Evolutionary conservation across 202 grass and related monocot species (phyloP).

Genomic region (Setaria viridis): DNA sequence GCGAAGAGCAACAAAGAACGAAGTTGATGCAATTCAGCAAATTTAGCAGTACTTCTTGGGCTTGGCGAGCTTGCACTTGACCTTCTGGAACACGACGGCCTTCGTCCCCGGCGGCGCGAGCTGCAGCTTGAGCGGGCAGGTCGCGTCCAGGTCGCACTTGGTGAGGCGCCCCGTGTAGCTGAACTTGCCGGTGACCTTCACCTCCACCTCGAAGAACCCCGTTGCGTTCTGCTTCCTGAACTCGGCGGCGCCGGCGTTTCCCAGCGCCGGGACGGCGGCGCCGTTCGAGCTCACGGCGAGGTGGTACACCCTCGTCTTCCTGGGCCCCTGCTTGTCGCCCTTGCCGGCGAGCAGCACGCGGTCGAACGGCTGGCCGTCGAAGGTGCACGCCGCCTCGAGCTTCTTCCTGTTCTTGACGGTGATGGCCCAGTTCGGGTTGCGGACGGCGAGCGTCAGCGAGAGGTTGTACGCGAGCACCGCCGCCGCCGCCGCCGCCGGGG

Average conservation of each 20-base stretch:
- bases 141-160: constrained; percentile 21
- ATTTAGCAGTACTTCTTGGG: neutral
- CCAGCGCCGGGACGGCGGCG: neutral
- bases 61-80: constrained; percentile 40
- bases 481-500: neutral
- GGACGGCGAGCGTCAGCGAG: constrained; percentile 37
- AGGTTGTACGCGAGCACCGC: constrained; percentile 56
- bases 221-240: constrained; percentile 51
- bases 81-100: constrained; percentile 22
- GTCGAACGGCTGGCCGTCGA: constrained; percentile 51
- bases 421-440: constrained; percentile 55
- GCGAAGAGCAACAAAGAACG: too few species aligned
- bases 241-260: neutral
- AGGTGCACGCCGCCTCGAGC: constrained; percentile 46
- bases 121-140: constrained; percentile 39
- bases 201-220: constrained; percentile 46
- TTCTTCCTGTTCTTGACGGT: constrained; percentile 19
- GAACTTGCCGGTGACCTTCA: constrained; percentile 19
- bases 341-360: constrained; percentile 14
- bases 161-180: neutral
- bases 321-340: neutral
- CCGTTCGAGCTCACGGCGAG: neutral
- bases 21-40: neutral
- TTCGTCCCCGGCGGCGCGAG: neutral
- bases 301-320: constrained; percentile 38